Percentiles rank a stretch among this genome's conserved stretches.
Conservation (phyloP, 768 basidiomycete genomes). For the Naganishia vishniacii region DNA sequence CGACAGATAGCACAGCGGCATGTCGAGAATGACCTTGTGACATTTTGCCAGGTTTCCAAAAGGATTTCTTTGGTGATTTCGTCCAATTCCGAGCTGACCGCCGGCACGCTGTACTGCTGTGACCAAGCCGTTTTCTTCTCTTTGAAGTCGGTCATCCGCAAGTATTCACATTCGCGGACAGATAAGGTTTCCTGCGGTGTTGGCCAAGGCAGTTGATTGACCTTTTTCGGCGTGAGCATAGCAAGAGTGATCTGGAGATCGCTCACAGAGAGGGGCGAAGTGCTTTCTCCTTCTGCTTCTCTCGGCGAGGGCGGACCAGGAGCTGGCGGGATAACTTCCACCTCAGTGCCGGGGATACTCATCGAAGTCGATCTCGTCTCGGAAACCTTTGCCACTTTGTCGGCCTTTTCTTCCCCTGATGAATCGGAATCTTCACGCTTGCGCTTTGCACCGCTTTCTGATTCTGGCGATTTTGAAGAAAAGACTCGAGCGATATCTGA, state of each 20-base stretch:
- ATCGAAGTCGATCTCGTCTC: neutral
- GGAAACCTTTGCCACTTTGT: neutral
- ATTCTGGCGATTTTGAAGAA: neutral
- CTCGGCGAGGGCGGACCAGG: neutral
- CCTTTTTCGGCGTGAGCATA: neutral
- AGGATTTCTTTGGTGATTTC: slow-evolving; percentile 9
- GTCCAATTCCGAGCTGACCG: neutral
- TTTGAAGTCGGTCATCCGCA: slow-evolving; percentile 14
- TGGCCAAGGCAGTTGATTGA: slow-evolving; percentile 14
- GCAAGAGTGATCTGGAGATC: neutral
- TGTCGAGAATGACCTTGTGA: neutral
- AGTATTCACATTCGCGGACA: neutral
- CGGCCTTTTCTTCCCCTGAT: neutral
- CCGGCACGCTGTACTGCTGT: neutral
- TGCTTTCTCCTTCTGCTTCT: neutral
- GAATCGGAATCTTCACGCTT: slow-evolving; percentile 11
- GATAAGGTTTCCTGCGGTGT: slow-evolving; percentile 1
- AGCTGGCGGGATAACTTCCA: neutral
- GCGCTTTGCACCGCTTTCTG: slow-evolving; percentile 10
- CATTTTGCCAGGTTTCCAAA: neutral
- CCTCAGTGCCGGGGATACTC: neutral
- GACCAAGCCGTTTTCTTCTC: neutral
- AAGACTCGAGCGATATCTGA: slow-evolving; percentile 4
- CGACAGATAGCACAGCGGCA: slow-evolving; percentile 7
- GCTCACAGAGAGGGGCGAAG: neutral